Percentiles rank a stretch among this genome's conserved stretches.
These are phyloP conservation scores for Solanum neorickii DNA, from an alignment of 257 asterid genomes.

Conservation along the genomic window DNA sequence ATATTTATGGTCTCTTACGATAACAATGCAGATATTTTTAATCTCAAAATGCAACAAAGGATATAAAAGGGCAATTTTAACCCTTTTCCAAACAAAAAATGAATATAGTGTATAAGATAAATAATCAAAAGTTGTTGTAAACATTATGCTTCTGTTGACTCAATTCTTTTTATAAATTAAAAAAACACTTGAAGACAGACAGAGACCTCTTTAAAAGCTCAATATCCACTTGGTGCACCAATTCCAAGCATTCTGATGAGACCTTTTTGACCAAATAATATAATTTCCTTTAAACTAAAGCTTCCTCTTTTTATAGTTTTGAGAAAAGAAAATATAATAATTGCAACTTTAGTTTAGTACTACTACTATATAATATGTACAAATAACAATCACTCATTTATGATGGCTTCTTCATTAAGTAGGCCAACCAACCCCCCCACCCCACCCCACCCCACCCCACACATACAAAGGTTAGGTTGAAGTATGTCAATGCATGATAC, in stretches of 20 bases:
- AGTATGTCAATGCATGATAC: not conserved
- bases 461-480: not conserved
- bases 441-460: not conserved
- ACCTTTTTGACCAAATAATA: conserved; percentile 35
- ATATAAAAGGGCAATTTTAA: too few species aligned
- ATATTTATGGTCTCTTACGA: too few species aligned
- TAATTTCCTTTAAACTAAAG: conserved; percentile 6
- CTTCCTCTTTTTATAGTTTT: conserved; percentile 3
- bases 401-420: conserved; percentile 21
- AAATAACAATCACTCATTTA: conserved; percentile 14
- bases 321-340: conserved; percentile 4
- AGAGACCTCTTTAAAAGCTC: conserved; percentile 14
- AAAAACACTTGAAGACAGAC: conserved; percentile 1
- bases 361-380: not conserved
- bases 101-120: conserved; percentile 9
- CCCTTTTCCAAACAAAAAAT: not conserved
- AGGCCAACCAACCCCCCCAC: not conserved
- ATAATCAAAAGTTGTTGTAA: conserved; percentile 1
- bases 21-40: rapidly evolving
- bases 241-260: conserved; percentile 27
- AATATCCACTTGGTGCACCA: conserved; percentile 31
- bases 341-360: not conserved
- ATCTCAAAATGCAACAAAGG: too few species aligned
- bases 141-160: conserved; percentile 22
- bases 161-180: conserved; percentile 10